Base-by-base conservation (phyloP, 352 stramenopile species). In the Nothophytophthora sp. region DNA sequence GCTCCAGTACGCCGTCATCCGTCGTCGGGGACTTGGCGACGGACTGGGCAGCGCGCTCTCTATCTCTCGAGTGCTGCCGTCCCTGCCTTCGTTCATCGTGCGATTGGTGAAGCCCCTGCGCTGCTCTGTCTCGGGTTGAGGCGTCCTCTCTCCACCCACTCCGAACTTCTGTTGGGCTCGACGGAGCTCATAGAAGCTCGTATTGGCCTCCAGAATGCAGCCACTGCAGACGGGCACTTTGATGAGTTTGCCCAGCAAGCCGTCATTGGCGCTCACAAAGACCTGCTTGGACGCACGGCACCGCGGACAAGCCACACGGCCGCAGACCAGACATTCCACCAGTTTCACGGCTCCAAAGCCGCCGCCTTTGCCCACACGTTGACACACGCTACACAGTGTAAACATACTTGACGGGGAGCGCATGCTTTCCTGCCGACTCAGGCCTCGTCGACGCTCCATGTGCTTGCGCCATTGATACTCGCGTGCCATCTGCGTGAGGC, bases 401-500 rank as follows among this genome's bases (percentile, higher is more conserved):
- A 2, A 44, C 15, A 11, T 56, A 24, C 0, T 39, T 36, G 16
- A 37, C 9, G 30, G 12, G 20, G 62, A 63, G 4, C 15, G 25
- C 8, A 36, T 42, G 6, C 39, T 46, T 20, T 52, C 43, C 11
- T 24, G 16, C 15, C 42, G 58, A 35, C 48, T 56, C 35, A 4
- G 10, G 4, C n/a, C 41, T 37, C 22, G 44, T 1, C 22, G 56
- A 6, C 30, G 36, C 22, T 45, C 50, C 20, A 44, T 30, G 15
- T 58, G 48, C 43, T 50, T 62, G 6, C 38, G 57, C 28, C 23
- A 44, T 10, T 75, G 60, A 15, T 50, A 43, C 24, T 60, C 38
- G 8, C 63, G 55, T 13, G 75, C 47, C 72, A 79, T 82, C 33
- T 64, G 60, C 1, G 72, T 82, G 15, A 82, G 41, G 7, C 68